Evolutionary conservation across 805 yeast genomes (phyloP).

Genomic region (Zygoascus tannicola): DNA sequence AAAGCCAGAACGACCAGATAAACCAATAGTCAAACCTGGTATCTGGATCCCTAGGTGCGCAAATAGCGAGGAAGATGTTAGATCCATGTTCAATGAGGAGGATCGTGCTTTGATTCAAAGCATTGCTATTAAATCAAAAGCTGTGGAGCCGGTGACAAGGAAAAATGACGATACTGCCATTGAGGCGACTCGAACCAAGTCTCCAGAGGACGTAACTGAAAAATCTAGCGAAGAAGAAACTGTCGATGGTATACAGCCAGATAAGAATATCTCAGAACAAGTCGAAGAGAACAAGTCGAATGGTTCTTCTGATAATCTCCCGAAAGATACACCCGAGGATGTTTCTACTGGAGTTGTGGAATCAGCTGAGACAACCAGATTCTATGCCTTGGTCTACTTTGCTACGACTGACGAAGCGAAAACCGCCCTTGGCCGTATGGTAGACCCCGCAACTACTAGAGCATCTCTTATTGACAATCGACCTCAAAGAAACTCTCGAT

Average conservation of each 20-base stretch:
- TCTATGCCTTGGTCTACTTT: conserved; percentile 31
- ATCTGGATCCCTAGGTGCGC: conserved; percentile 33
- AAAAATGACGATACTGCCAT: conserved; percentile 9
- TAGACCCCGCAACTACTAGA: conserved; percentile 26
- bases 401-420: conserved; percentile 28
- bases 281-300: neutral
- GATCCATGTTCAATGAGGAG: conserved; percentile 25
- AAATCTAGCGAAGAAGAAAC: neutral
- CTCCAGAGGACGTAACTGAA: neutral
- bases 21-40: conserved; percentile 22
- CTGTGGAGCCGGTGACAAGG: neutral
- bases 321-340: neutral
- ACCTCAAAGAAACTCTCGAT: neutral
- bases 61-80: conserved; percentile 23
- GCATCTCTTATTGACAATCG: conserved; percentile 16
- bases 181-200: neutral
- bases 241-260: conserved; percentile 17
- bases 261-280: conserved; percentile 12
- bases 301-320: neutral
- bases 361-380: conserved; percentile 2
- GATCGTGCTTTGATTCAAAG: conserved; percentile 26
- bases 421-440: conserved; percentile 27
- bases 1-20: neutral
- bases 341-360: neutral
- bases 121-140: conserved; percentile 20